These are phyloP conservation scores for Colletotrichum chlorophyti DNA, from an alignment of 2,329 filamentous ascomycete genomes.

Conservation along the genomic window DNA sequence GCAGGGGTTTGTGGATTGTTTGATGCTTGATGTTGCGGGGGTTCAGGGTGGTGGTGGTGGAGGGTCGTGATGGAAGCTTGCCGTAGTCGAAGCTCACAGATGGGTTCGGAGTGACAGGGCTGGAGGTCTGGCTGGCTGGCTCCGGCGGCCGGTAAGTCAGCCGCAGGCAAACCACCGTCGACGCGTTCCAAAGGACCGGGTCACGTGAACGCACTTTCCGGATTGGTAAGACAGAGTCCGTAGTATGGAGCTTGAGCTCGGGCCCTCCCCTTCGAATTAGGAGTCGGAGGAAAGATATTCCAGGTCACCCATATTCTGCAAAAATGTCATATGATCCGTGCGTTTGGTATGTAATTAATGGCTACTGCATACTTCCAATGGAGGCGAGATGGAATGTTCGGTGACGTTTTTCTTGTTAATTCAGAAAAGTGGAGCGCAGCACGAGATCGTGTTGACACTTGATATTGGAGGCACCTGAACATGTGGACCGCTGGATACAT, in stretches of 20 bases:
- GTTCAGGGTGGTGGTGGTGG: too few species aligned
- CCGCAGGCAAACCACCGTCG: constrained; percentile 31
- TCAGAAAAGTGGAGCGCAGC: constrained; percentile 23
- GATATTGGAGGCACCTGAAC: constrained; percentile 4
- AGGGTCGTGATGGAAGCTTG: constrained; percentile 28
- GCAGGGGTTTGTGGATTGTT: constrained; percentile 22
- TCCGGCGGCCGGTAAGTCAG: constrained; percentile 22
- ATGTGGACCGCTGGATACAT: neutral
- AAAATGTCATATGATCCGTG: neutral
- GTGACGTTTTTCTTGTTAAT: constrained; percentile 20
- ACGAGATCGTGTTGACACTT: constrained; percentile 17
- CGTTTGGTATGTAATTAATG: neutral
- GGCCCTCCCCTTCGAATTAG: too few species aligned
- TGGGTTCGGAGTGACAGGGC: constrained; percentile 28
- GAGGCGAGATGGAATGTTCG: constrained; percentile 4
- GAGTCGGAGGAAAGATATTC: neutral
- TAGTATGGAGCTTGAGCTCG: constrained; percentile 1
- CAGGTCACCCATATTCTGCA: neutral
- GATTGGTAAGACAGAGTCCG: neutral
- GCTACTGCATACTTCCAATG: neutral
- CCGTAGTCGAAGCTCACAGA: constrained; percentile 27
- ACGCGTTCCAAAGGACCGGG: constrained; percentile 22
- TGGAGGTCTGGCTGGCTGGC: constrained; percentile 18
- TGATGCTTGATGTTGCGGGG: constrained; percentile 18
- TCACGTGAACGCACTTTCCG: constrained; percentile 14